Evolutionary conservation across 1,139 yeast species (phyloP).

Genomic region (Candida glucosophila): DNA sequence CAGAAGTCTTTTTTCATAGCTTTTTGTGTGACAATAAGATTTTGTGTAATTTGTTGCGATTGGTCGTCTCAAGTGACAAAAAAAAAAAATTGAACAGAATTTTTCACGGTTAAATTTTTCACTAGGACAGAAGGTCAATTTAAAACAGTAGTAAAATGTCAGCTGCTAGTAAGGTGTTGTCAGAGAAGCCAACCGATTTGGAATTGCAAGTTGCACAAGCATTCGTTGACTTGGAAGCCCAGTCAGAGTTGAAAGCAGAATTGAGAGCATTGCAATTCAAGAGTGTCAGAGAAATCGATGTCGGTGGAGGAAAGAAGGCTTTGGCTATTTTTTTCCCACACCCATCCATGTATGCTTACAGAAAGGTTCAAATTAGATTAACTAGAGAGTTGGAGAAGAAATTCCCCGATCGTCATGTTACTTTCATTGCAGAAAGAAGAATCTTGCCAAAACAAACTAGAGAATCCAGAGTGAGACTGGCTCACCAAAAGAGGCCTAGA

Average conservation of each 20-base stretch:
- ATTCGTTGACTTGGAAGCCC: conserved; percentile 90
- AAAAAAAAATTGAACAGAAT: conserved; percentile 2
- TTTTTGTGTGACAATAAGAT: not conserved
- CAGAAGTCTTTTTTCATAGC: too few relatives aligned
- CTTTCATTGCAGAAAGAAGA: conserved; percentile 99
- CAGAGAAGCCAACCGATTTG: conserved; percentile 91
- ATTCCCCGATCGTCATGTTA: conserved; percentile 99
- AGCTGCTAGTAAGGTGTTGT: conserved; percentile 91
- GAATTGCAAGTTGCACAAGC: conserved; percentile 99
- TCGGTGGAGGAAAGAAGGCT: conserved; percentile 98
- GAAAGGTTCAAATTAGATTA: conserved; percentile 94
- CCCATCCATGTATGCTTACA: conserved; percentile 88
- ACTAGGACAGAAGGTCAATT: conserved; percentile 2
- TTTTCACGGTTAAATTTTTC: conserved; percentile 2
- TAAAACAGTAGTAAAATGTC: conserved; percentile 53
- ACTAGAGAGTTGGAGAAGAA: conserved; percentile 99
- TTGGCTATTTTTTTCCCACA: conserved; percentile 97
- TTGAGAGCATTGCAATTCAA: conserved; percentile 98
- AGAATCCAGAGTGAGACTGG: conserved; percentile 57
- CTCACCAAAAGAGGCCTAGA: conserved; percentile 98
- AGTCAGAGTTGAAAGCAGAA: conserved; percentile 95
- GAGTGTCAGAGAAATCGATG: conserved; percentile 96
- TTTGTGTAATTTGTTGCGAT: conserved; percentile 4
- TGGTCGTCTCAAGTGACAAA: conserved; percentile 1
- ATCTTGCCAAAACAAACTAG: conserved; percentile 95